Conservation (phyloP, 2,329 filamentous ascomycete genomes). For the Hypoxylon sp. region DNA sequence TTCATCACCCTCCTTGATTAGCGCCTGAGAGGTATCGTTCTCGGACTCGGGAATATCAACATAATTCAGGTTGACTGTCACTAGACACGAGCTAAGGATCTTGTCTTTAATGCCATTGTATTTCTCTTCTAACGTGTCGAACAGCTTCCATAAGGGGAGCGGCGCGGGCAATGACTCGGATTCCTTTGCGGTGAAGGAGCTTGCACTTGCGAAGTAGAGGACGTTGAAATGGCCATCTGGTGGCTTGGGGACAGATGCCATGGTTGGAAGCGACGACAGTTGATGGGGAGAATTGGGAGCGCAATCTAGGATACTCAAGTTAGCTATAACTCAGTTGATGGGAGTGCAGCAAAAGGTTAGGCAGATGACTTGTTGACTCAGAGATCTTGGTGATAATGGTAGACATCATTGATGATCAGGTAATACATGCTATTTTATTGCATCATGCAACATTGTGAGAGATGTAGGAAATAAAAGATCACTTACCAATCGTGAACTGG, state of each 20-base stretch:
- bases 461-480: not conserved
- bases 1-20: conserved; percentile 78
- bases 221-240: conserved; percentile 76
- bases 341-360: conserved; percentile 24
- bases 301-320: conserved; percentile 10
- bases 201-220: conserved; percentile 82
- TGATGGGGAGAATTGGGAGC: not conserved
- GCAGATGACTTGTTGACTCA: conserved; percentile 55
- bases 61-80: conserved; percentile 84
- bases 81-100: conserved; percentile 74
- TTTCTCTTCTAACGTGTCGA: conserved; percentile 70
- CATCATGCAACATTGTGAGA: conserved; percentile 56
- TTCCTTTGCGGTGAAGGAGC: conserved; percentile 73
- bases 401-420: conserved; percentile 65
- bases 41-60: conserved; percentile 68
- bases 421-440: conserved; percentile 65
- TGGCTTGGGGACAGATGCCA: conserved; percentile 54
- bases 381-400: conserved; percentile 75
- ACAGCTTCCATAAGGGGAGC: conserved; percentile 68
- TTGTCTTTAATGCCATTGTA: conserved; percentile 74
- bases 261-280: conserved; percentile 33
- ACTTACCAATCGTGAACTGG: conserved; percentile 31
- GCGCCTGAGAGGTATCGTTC: conserved; percentile 50
- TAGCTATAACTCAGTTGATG: conserved; percentile 13
- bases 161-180: conserved; percentile 73